Base-by-base conservation (phyloP, 1,284 basidiomycete genomes). In the Marasmius fiardii region DNA sequence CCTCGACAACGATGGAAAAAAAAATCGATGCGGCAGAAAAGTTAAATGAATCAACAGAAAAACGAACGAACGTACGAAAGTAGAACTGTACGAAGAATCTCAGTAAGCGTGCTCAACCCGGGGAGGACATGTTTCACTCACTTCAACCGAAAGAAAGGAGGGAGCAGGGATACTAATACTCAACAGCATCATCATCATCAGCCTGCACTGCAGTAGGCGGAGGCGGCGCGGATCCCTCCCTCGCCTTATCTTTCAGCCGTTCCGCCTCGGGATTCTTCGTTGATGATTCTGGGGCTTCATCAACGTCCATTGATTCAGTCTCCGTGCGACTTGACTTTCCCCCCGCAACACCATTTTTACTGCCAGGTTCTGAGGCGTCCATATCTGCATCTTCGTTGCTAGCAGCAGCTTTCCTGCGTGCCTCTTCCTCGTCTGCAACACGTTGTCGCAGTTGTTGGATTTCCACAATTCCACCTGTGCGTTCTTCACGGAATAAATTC, bases 351-450 rank as follows among this genome's bases (percentile, higher is more conserved):
- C 59, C 63, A 24, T 62, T 62, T 18, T 58, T 59, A 16, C n/a
- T 26, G 28, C 10, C 26, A 18, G 24, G 14, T 49, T 49, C 47
- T 20, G 26, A 31, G 24, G 47, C 33, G 16, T 61, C 61, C 65
- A 64, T 61, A 37, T 43, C 35, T 14, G 63, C 65, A 31, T 26
- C 52, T 3, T 31, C 53, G 6, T 35, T 33, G 28, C 18, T 35
- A 21, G 28, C 56, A 12, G 68, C 70, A 58, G 74, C 76, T 20
- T 60, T 60, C 63, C 77, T 80, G 51, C 64, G 64, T 53, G 78
- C 76, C 35, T 79, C 79, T 55, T 88, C 85, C 60, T 88, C 85
- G 35, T 86, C 82, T 2, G 79, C 79, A 28, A 86, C 88, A 49
- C 79, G 82, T 64, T 78, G 77, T 21, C 89, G 79, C 10, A 91